A percentile compares a stretch with the other conserved stretches of the same genome.
phyloP scores from a whole-genome alignment of 2,329 filamentous ascomycete genomes.

The Phialophora tarda region DNA sequence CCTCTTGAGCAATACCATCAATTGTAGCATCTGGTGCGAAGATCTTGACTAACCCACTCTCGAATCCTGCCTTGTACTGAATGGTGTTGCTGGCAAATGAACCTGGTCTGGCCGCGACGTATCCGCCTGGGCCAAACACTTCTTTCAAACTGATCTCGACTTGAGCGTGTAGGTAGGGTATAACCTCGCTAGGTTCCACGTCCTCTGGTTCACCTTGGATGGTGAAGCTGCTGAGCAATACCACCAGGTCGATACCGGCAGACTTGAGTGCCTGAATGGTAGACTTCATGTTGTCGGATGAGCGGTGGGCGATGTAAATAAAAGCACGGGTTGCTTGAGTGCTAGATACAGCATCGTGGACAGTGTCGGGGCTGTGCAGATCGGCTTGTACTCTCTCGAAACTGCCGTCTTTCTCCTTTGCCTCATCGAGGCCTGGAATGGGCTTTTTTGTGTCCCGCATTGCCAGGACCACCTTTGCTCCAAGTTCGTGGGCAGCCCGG shows the following conservation, averaged over 20 bases:
- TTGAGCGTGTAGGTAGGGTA: constrained; percentile 52
- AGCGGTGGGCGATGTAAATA: constrained; percentile 50
- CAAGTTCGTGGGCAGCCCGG: constrained; percentile 47
- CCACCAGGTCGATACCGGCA: constrained; percentile 53
- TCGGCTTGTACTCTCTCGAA: constrained; percentile 54
- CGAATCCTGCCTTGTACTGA: constrained; percentile 40
- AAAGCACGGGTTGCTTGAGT: constrained; percentile 56
- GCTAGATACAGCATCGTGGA: constrained; percentile 49
- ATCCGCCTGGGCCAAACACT: constrained; percentile 48
- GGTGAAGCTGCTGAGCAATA: constrained; percentile 52
- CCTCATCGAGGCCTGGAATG: constrained; percentile 44
- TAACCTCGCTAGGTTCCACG: constrained; percentile 43
- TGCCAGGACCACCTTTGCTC: constrained; percentile 53
- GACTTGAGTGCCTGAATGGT: constrained; percentile 53
- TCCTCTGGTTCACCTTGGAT: constrained; percentile 41
- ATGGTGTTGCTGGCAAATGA: constrained; percentile 54
- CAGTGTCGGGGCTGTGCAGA: constrained; percentile 49
- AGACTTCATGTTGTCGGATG: constrained; percentile 49
- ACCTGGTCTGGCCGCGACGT: constrained; percentile 51
- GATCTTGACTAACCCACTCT: constrained; percentile 43
- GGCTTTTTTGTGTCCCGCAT: constrained; percentile 55
- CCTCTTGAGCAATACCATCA: constrained; percentile 52
- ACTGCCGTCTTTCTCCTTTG: constrained; percentile 42
- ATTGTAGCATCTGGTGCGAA: constrained; percentile 42
- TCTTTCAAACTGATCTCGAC: constrained; percentile 53